A percentile compares a stretch with the other conserved stretches of the same genome.
Conservation (phyloP, 2,329 filamentous ascomycete species). For the Cryphonectria radicalis region DNA sequence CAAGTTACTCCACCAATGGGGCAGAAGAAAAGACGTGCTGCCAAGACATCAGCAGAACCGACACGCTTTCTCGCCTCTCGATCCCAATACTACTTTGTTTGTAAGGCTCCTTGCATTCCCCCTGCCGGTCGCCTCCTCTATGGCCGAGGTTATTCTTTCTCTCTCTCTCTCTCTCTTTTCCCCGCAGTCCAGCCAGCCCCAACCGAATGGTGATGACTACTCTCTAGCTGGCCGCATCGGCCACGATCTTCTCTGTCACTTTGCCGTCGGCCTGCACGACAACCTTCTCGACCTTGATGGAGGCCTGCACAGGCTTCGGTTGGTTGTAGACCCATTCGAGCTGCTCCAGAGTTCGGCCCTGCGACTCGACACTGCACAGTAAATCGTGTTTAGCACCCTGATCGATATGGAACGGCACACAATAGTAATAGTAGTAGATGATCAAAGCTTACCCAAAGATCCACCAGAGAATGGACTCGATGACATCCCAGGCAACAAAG, state of each 20-base stretch:
- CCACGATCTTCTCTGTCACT: conserved; percentile 50
- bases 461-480: conserved; percentile 49
- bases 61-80: background rate
- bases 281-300: conserved; percentile 51
- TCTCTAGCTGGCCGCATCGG: background rate
- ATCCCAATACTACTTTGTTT: background rate
- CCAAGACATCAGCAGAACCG: background rate
- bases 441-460: conserved; percentile 46
- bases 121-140: background rate
- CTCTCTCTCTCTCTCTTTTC: too few species aligned
- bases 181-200: background rate
- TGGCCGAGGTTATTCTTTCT: background rate
- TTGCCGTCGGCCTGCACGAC: conserved; percentile 50
- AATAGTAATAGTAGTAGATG: background rate
- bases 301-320: conserved; percentile 54
- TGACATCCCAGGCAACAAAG: conserved; percentile 53
- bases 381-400: conserved; percentile 11
- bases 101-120: background rate
- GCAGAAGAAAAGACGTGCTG: background rate
- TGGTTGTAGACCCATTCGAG: conserved; percentile 56
- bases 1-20: conserved; percentile 8
- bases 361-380: conserved; percentile 48
- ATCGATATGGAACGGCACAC: background rate
- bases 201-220: background rate
- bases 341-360: conserved; percentile 54